These are phyloP conservation scores for Neofusicoccum umdonicola DNA, from an alignment of 2,329 filamentous ascomycete genomes.

Conservation along the genomic window DNA sequence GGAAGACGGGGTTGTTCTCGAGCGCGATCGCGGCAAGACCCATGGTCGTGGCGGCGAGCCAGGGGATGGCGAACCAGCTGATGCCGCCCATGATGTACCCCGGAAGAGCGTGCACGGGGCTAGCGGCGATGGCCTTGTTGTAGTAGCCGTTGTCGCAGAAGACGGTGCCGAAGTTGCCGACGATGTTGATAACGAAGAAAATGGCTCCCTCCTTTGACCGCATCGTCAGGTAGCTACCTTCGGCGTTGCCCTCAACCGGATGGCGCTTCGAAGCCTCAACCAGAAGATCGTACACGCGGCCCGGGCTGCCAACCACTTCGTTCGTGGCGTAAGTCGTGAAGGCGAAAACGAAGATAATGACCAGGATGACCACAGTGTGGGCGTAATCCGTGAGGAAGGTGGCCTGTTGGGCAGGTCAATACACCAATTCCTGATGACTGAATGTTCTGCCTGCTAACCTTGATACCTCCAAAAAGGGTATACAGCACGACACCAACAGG, in stretches of 20 bases:
- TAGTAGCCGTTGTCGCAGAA: slow-evolving; percentile 77
- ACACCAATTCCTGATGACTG: background rate
- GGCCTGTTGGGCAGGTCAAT: slow-evolving; percentile 15
- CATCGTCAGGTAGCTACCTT: slow-evolving; percentile 87
- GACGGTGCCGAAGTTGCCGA: slow-evolving; percentile 80
- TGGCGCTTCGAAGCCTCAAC: slow-evolving; percentile 65
- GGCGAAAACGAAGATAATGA: slow-evolving; percentile 83
- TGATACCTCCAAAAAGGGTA: slow-evolving; percentile 73
- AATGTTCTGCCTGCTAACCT: slow-evolving; percentile 66
- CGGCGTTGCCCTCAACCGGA: slow-evolving; percentile 75
- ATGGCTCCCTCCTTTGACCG: slow-evolving; percentile 74
- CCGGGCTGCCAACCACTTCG: slow-evolving; percentile 69
- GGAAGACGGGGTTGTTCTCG: slow-evolving; percentile 70
- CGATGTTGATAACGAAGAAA: slow-evolving; percentile 89
- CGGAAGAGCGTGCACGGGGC: slow-evolving; percentile 78
- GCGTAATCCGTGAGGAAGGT: slow-evolving; percentile 75
- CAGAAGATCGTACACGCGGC: slow-evolving; percentile 74
- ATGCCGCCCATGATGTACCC: slow-evolving; percentile 86
- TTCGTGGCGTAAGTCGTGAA: slow-evolving; percentile 78
- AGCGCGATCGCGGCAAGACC: slow-evolving; percentile 78
- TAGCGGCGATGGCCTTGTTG: slow-evolving; percentile 90
- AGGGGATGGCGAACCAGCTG: slow-evolving; percentile 90
- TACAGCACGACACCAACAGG: slow-evolving; percentile 80
- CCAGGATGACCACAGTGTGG: slow-evolving; percentile 78
- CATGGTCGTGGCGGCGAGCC: slow-evolving; percentile 85